Conservation (phyloP, 345 rosid genomes). For the Syzygium oleosum region DNA sequence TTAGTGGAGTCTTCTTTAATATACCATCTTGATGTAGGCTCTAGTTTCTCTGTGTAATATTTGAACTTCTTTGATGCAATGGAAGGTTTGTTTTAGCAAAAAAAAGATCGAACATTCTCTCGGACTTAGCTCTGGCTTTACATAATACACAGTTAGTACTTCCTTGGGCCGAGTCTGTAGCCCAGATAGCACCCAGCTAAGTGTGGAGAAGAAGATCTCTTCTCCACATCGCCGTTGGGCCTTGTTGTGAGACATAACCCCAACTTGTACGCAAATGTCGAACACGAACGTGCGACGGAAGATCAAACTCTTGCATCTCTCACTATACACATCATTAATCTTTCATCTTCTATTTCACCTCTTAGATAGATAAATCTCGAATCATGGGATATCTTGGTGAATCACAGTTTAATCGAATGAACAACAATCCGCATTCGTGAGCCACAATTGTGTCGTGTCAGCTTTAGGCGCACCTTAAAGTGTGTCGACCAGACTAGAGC, state of each 20-base stretch:
- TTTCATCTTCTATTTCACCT: not conserved
- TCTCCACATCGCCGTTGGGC: not conserved
- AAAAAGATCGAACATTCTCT: not conserved
- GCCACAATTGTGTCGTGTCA: not conserved
- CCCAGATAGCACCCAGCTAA: not conserved
- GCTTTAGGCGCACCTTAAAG: not conserved
- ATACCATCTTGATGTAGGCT: too few species aligned
- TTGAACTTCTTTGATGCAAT: too few species aligned
- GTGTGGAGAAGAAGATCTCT: not conserved
- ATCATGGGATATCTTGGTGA: not conserved
- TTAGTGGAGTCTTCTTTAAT: too few species aligned
- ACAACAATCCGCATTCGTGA: not conserved
- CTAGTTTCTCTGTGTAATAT: too few species aligned
- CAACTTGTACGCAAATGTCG: not conserved
- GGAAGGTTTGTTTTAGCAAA: too few species aligned
- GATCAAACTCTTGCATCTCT: not conserved
- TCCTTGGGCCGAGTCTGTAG: not conserved
- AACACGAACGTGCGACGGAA: not conserved
- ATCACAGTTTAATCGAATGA: not conserved
- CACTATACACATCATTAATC: not conserved
- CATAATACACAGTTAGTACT: not conserved
- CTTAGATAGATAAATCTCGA: not conserved
- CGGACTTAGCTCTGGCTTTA: not conserved
- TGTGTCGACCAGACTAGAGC: too few species aligned
- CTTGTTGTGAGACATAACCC: not conserved